phyloP scores from a whole-genome alignment of 1,284 basidiomycete genomes.

The Sporisorium sorghi region DNA sequence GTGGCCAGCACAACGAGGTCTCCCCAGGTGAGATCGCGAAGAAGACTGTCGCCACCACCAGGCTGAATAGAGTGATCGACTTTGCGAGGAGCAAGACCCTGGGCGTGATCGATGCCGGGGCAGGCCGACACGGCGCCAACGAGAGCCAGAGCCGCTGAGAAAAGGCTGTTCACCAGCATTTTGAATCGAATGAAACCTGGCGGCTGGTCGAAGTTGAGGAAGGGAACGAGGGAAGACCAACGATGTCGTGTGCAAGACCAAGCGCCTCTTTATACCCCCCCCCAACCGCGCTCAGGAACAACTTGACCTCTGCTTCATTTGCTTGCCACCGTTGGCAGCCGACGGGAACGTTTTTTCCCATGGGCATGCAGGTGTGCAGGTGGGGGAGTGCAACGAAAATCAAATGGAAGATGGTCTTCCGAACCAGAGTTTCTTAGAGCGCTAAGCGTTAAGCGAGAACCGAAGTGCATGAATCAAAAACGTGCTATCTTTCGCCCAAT shows the following conservation, averaged over 20 bases:
- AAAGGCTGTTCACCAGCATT: conserved; percentile 18
- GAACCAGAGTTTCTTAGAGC: conserved; percentile 8
- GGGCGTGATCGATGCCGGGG: conserved; percentile 41
- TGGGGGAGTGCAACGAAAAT: not conserved
- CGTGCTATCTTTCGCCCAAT: conserved; percentile 9
- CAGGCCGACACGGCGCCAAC: conserved; percentile 20
- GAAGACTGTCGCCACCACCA: conserved; percentile 16
- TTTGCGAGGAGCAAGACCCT: conserved; percentile 31
- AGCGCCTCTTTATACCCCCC: not conserved
- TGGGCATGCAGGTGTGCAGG: not conserved
- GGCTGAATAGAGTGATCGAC: conserved; percentile 15
- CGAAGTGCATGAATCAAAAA: conserved; percentile 11
- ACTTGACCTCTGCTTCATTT: not conserved
- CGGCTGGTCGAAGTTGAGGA: not conserved
- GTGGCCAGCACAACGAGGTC: conserved; percentile 82
- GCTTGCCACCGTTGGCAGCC: not conserved
- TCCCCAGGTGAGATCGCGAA: conserved; percentile 77
- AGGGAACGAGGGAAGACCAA: not conserved
- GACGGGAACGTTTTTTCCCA: conserved; percentile 2
- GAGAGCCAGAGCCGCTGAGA: conserved; percentile 12
- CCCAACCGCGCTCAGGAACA: not conserved
- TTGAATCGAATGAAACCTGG: not conserved
- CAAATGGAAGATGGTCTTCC: conserved; percentile 25
- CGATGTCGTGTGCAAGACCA: conserved; percentile 26
- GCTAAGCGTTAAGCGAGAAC: conserved; percentile 26